Base-by-base conservation (phyloP, 495 filamentous ascomycete species). In the Cercophora sp. region DNA sequence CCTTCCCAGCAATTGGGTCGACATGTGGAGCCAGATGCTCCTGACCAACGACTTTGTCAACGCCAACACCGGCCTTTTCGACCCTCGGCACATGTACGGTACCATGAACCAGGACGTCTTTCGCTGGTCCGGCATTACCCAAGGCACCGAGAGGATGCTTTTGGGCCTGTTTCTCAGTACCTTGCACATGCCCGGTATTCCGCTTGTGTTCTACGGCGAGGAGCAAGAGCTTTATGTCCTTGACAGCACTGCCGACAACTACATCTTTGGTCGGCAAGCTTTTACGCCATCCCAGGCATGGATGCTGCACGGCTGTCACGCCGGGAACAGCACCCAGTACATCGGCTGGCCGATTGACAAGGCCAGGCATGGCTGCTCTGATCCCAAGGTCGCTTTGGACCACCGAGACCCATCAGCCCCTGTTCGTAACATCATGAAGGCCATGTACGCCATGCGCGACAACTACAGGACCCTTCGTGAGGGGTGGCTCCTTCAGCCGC, bases 81-180 rank as follows among this genome's bases (percentile, higher is more conserved):
- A 88, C 56, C 85, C 85, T 1, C 73, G 85, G 8, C 84, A 88
- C 63, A 82, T 88, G 79, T 87, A 80, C 50, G 85, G 85, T 22
- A 35, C 32, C 19, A 48, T 35, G 46, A 48, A 48, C 46, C 46
- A 48, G 32, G 46, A 48, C 19, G 46, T 48, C 10, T 85, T 88
- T 59, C 44, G 85, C 1, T 89, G 85, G 85, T 85, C 85, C 6
- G 73, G 81, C 3, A 72, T 89, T 41, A 67, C 75, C n/a, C 71
- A 78, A 47, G 85, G 85, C 5, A 77, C 79, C 1, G 76, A 86
- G 60, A 77, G 82, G 45, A 74, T 79, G 63, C 67, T 87, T 3
- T 68, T 89, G 0, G 85, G 70, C 8, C 63, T 78, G 1, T 88
- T 85, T 52, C 79, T 89, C 52, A 83, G 78, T 0, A 85, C 82